Conservation (phyloP, 345 rosid species). For the Hevea brasiliensis region DNA sequence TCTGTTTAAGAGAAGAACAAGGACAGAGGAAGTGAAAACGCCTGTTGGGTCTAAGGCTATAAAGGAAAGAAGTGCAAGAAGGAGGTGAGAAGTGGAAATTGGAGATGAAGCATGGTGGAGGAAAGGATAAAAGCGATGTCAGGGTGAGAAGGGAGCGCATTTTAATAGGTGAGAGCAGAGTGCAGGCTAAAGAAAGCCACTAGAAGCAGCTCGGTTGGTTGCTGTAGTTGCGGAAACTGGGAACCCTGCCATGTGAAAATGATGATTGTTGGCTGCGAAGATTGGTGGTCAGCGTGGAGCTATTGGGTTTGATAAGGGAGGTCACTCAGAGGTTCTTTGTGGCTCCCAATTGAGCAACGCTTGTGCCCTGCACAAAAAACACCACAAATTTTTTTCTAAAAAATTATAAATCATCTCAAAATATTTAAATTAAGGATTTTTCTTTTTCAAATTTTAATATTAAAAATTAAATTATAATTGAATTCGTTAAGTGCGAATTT, state of each 20-base stretch:
- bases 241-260: background rate
- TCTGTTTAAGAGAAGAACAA: constrained; percentile 70
- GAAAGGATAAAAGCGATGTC: background rate
- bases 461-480: too few species aligned
- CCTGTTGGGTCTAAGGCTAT: constrained; percentile 54
- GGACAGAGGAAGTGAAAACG: constrained; percentile 74
- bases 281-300: background rate
- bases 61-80: constrained; percentile 28
- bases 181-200: background rate
- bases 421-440: too few species aligned
- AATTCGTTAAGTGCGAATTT: too few species aligned
- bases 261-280: too few species aligned
- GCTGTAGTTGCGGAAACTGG: background rate
- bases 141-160: constrained; percentile 39
- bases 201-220: background rate
- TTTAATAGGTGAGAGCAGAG: constrained; percentile 13
- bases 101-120: constrained; percentile 26
- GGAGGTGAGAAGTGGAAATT: constrained; percentile 26
- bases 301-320: background rate
- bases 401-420: too few species aligned
- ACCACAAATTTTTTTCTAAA: too few species aligned
- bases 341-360: constrained; percentile 14
- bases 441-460: too few species aligned
- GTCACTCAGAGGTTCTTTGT: background rate
- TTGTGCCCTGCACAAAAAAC: background rate